Percentiles rank a stretch among this genome's conserved stretches.
Evolutionary conservation across 129 eudicot species (phyloP).

Genomic region (Tanacetum coccineum): DNA sequence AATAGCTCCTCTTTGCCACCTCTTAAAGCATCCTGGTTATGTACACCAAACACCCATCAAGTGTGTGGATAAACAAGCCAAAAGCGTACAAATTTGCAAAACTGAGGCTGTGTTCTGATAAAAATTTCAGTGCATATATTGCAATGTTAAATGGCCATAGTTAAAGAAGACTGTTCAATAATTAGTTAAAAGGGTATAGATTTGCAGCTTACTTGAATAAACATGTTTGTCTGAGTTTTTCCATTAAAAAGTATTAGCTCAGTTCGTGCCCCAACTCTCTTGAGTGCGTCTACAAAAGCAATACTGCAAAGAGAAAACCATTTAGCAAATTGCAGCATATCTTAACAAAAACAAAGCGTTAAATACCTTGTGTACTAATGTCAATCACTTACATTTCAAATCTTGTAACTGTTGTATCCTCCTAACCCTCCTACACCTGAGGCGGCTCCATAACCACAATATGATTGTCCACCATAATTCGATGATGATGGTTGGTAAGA

Average conservation of each 20-base stretch:
- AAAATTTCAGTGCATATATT: no score
- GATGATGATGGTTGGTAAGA: no score
- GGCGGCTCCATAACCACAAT: no score
- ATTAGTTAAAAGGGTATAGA: neutral
- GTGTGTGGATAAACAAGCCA: neutral
- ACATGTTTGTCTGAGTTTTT: slow-evolving; percentile 87
- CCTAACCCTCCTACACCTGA: no score
- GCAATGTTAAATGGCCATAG: neutral
- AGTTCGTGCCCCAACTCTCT: slow-evolving; percentile 62
- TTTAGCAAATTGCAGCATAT: no score
- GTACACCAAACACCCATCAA: neutral
- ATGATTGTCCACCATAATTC: no score
- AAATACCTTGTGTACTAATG: no score
- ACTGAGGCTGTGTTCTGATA: no score
- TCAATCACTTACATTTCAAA: no score
- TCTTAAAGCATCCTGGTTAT: slow-evolving; percentile 71
- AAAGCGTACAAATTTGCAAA: no score
- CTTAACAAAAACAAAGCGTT: no score
- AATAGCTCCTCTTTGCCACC: slow-evolving; percentile 89
- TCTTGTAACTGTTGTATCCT: no score
- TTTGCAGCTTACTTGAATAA: slow-evolving; percentile 67
- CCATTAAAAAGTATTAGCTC: slow-evolving; percentile 74
- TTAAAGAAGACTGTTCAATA: neutral
- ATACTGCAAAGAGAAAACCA: slow-evolving; percentile 45
- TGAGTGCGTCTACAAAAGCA: slow-evolving; percentile 61